phyloP scores from a whole-genome alignment of 768 basidiomycete species.

The Macrolepiota albuminosa region DNA sequence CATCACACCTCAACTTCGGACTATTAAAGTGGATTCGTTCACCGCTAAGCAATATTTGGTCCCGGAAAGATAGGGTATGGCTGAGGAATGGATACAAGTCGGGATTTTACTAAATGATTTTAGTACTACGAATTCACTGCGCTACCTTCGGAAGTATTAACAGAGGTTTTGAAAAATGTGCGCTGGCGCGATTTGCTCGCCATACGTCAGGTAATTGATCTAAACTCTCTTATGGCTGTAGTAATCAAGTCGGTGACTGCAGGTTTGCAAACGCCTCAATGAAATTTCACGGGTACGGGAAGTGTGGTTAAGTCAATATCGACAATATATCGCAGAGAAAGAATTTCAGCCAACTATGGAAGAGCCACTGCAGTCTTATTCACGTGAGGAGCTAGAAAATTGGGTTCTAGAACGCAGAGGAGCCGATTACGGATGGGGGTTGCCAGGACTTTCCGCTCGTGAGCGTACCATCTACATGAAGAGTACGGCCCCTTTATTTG shows the following conservation, averaged over 20 bases:
- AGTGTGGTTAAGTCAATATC: not conserved
- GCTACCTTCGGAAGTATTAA: not conserved
- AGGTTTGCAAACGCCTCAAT: not conserved
- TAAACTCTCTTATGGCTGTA: not conserved
- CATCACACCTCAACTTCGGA: not conserved
- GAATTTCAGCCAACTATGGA: not conserved
- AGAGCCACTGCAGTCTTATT: not conserved
- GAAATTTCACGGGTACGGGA: not conserved
- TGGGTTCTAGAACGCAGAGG: not conserved
- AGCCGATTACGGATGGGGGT: not conserved
- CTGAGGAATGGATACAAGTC: not conserved
- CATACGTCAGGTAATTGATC: not conserved
- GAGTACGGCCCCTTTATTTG: not conserved
- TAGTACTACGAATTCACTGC: not conserved
- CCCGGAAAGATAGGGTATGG: not conserved
- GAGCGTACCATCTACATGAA: not conserved
- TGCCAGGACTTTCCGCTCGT: not conserved
- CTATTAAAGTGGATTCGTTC: not conserved
- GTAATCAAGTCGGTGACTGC: not conserved
- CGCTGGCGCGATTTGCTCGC: not conserved
- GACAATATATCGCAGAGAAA: not conserved
- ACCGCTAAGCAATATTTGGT: not conserved
- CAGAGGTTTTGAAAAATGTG: not conserved
- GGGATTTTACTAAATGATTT: not conserved
- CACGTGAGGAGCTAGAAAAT: not conserved